phyloP scores from a whole-genome alignment of 257 asterid species.

The Solanum pinnatisectum region DNA sequence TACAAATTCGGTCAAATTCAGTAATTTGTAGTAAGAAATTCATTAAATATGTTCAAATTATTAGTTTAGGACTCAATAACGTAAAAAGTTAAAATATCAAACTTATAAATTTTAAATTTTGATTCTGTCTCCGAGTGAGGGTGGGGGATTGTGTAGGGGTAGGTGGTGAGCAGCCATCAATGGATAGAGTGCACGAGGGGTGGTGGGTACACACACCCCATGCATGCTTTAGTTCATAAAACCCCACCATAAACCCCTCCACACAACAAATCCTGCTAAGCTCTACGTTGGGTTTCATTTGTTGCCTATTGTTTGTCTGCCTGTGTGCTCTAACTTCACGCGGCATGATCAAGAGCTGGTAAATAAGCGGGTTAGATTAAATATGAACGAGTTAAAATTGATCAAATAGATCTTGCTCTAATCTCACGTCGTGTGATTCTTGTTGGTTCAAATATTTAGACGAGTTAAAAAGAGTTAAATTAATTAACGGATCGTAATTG shows the following conservation, averaged over 20 bases:
- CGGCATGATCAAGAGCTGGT: neutral
- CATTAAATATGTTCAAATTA: neutral
- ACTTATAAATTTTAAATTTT: neutral
- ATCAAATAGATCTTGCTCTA: neutral
- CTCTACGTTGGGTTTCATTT: conserved; percentile 3
- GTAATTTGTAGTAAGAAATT: neutral
- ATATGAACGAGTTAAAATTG: neutral
- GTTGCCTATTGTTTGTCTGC: conserved; percentile 1
- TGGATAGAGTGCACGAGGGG: conserved; percentile 68
- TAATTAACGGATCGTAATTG: neutral
- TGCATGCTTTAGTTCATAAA: neutral
- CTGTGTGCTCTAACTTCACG: neutral
- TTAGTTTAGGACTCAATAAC: neutral
- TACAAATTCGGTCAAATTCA: neutral
- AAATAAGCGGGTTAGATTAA: neutral
- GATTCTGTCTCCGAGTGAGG: rapidly evolving
- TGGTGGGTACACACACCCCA: conserved; percentile 17
- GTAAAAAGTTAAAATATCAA: rapidly evolving
- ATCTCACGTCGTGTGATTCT: neutral
- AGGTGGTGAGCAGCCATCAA: conserved; percentile 52
- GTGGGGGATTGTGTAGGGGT: neutral
- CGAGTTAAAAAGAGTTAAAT: neutral
- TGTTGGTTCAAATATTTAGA: neutral
- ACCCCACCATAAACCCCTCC: conserved; percentile 13
- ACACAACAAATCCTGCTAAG: neutral